Conservation (phyloP, 371 early-diverging fungal genomes). For the Apophysomyces sp. region DNA sequence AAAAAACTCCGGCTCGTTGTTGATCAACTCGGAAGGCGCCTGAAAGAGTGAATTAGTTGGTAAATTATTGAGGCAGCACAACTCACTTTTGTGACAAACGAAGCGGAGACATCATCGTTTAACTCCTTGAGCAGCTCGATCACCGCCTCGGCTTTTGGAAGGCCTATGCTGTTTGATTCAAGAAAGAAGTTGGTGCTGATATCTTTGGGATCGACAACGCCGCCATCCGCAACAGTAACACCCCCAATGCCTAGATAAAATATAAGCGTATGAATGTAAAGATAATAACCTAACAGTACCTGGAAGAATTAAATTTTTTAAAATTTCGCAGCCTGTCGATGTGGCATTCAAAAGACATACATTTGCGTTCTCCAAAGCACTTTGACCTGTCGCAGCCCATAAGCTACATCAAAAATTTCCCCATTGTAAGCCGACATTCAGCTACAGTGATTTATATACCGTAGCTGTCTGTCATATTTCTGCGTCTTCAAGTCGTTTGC, state of each 20-base stretch:
- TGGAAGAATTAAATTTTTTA: slow-evolving; percentile 94
- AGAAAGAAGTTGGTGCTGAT: slow-evolving; percentile 91
- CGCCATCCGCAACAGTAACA: slow-evolving; percentile 81
- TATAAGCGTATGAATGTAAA: too few relatives aligned
- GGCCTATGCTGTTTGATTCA: slow-evolving; percentile 59
- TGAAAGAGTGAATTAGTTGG: neutral
- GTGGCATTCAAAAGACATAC: slow-evolving; percentile 84
- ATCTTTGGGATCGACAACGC: slow-evolving; percentile 63
- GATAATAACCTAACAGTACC: slow-evolving; percentile 72
- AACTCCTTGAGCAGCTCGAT: slow-evolving; percentile 75
- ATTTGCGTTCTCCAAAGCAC: slow-evolving; percentile 78
- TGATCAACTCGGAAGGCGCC: slow-evolving; percentile 42
- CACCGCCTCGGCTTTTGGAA: slow-evolving; percentile 63
- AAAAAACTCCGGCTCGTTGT: slow-evolving; percentile 61
- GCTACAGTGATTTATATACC: slow-evolving; percentile 44
- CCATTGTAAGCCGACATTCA: neutral
- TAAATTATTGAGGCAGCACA: too few relatives aligned
- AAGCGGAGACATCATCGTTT: slow-evolving; percentile 84
- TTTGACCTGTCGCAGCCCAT: slow-evolving; percentile 92
- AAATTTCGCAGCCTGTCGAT: slow-evolving; percentile 83
- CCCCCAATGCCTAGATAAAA: slow-evolving; percentile 75
- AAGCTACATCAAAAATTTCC: slow-evolving; percentile 53
- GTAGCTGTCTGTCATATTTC: slow-evolving; percentile 91
- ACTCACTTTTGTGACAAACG: slow-evolving; percentile 49
- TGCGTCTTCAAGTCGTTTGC: slow-evolving; percentile 60